A percentile compares a stretch with the other conserved stretches of the same genome.
Conservation (phyloP, 768 basidiomycete genomes). For the Suillus variegatus region DNA sequence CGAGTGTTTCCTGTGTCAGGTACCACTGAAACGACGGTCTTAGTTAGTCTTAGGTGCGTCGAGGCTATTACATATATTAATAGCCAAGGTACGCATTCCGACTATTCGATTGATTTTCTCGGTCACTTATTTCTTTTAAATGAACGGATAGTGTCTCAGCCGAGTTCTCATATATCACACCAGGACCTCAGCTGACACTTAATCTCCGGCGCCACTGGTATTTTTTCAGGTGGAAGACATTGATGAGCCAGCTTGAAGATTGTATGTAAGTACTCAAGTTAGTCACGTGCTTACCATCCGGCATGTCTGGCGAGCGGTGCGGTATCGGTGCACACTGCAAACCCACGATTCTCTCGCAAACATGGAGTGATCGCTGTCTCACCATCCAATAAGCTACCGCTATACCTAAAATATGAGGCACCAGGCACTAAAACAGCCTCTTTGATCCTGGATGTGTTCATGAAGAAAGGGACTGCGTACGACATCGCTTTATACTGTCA, state of each 20-base stretch:
- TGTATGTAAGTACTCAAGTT: background rate
- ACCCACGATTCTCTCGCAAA: background rate
- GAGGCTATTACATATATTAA: background rate
- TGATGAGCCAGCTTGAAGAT: background rate
- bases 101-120: background rate
- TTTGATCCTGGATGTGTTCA: background rate
- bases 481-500: background rate
- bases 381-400: too few species aligned
- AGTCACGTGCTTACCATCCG: background rate
- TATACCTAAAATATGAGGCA: background rate
- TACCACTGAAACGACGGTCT: background rate
- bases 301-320: background rate
- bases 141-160: background rate
- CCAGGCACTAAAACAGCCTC: slow-evolving; percentile 1
- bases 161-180: background rate
- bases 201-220: slow-evolving; percentile 1
- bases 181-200: background rate
- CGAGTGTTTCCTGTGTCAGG: background rate
- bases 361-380: background rate
- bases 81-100: background rate
- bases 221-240: background rate
- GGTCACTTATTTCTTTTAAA: background rate
- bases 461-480: background rate
- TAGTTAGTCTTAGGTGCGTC: slow-evolving; percentile 2
- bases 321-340: background rate